These are phyloP conservation scores for Venturia asperata DNA, from an alignment of 2,329 filamentous ascomycete genomes.

Conservation along the genomic window DNA sequence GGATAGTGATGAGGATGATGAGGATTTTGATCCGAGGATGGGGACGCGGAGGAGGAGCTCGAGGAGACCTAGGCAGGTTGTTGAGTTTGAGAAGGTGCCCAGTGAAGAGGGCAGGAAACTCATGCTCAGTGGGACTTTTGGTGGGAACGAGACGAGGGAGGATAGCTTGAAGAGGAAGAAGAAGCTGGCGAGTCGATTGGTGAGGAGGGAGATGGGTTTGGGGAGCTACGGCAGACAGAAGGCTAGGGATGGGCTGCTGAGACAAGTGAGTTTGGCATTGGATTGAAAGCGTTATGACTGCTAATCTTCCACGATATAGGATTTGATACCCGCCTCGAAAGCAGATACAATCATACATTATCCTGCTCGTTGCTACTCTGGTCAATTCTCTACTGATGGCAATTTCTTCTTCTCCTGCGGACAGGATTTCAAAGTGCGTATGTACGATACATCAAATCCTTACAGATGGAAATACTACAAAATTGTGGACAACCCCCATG, in stretches of 20 bases:
- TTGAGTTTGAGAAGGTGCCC: slow-evolving; percentile 69
- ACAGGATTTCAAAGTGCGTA: slow-evolving; percentile 87
- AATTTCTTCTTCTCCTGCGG: slow-evolving; percentile 94
- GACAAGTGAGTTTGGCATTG: slow-evolving; percentile 66
- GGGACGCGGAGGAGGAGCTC: slow-evolving; percentile 31
- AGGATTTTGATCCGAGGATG: slow-evolving; percentile 22
- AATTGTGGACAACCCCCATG: slow-evolving; percentile 71
- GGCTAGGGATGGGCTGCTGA: slow-evolving; percentile 63
- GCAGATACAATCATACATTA: slow-evolving; percentile 87
- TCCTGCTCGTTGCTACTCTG: slow-evolving; percentile 79
- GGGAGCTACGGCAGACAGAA: slow-evolving; percentile 51
- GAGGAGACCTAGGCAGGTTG: slow-evolving; percentile 21
- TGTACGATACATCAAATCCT: slow-evolving; percentile 96
- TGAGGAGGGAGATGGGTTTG: slow-evolving; percentile 77
- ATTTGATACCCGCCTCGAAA: slow-evolving; percentile 66
- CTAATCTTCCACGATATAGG: slow-evolving; percentile 37
- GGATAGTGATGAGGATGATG: slow-evolving; percentile 18
- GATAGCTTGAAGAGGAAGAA: slow-evolving; percentile 52
- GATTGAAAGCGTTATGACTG: slow-evolving; percentile 49
- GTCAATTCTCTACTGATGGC: slow-evolving; percentile 93
- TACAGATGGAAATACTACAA: slow-evolving; percentile 97
- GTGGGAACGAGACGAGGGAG: slow-evolving; percentile 51
- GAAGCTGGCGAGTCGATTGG: slow-evolving; percentile 59
- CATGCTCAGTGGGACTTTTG: slow-evolving; percentile 79
- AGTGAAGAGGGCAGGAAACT: slow-evolving; percentile 68